These are phyloP conservation scores for Phoma herbarum DNA, from an alignment of 2,329 filamentous ascomycete genomes.

Conservation along the genomic window DNA sequence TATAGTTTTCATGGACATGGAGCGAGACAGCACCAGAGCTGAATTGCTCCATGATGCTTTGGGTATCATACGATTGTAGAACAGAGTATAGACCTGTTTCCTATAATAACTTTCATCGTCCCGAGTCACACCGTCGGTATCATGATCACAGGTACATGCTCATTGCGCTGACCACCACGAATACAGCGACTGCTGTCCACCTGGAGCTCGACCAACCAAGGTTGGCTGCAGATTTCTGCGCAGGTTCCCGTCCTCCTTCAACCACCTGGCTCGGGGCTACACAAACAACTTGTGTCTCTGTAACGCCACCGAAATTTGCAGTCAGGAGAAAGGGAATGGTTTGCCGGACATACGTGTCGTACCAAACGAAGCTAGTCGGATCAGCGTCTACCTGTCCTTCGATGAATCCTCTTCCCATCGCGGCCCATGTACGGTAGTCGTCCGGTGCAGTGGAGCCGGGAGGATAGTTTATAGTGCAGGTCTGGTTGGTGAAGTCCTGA, in stretches of 20 bases:
- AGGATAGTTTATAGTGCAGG: slow-evolving; percentile 1
- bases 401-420: background rate
- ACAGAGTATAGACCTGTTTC: background rate
- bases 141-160: background rate
- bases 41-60: background rate
- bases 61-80: background rate
- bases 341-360: slow-evolving; percentile 10
- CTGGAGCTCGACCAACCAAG: background rate
- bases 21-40: background rate
- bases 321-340: slow-evolving; percentile 10
- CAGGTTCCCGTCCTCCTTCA: slow-evolving; percentile 7
- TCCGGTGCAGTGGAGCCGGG: slow-evolving; percentile 5
- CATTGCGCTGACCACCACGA: background rate
- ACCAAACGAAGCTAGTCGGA: slow-evolving; percentile 8
- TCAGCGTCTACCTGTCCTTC: background rate
- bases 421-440: slow-evolving; percentile 5
- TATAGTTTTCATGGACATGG: background rate
- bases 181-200: background rate
- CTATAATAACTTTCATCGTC: background rate
- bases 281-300: slow-evolving; percentile 15
- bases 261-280: slow-evolving; percentile 3
- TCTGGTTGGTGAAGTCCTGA: slow-evolving; percentile 1
- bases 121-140: background rate
- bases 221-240: slow-evolving; percentile 1
- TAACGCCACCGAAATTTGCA: slow-evolving; percentile 4